Base-by-base conservation (phyloP, 208 protist genomes). In the Jaenimonas drosophilae region DNA sequence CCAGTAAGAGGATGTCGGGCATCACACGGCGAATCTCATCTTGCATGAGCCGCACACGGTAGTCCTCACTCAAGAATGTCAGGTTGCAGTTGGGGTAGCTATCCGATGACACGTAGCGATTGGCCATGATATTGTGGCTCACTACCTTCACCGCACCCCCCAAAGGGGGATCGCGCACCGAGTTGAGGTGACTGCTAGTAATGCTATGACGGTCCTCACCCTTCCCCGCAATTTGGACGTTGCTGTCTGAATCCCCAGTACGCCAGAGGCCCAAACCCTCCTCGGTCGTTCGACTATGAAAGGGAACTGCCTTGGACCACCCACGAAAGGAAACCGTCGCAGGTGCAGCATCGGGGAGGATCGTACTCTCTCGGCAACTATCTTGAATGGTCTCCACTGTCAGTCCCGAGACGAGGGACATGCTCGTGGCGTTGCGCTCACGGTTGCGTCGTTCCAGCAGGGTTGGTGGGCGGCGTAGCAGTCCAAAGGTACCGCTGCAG, bases 101-200 rank as follows among this genome's bases (percentile, higher is more conserved):
- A 43, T 89, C 76, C 4, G 75, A 84, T 7, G 64, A 75, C 4
- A 84, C 66, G 3, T 83, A 56, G n/a, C 77, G 69, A 20, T 70
- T 59, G 4, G 85, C 85, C 2, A 89, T 43, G 40, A 93, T 79
- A 52, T 93, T 93, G 54, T 93, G 90, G 45, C 67, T 66, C 12
- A 84, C 64, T 32, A 93, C 39, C 42, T 70, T 79, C 21, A 93
- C 19, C n/a, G 40, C 7, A 34, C 30, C n/a, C 12, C 24, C n/a
- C n/a, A n/a, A n/a, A n/a, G n/a, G n/a, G n/a, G n/a, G n/a, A n/a
- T n/a, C n/a, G n/a, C n/a, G n/a, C n/a, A n/a, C n/a, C n/a, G n/a
- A n/a, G n/a, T n/a, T n/a, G n/a, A n/a, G n/a, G n/a, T n/a, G n/a
- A n/a, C n/a, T n/a, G n/a, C n/a, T n/a, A n/a, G n/a, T n/a, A n/a